phyloP scores from a whole-genome alignment of 1,284 basidiomycete genomes.

The Ceratobasidium sp. region DNA sequence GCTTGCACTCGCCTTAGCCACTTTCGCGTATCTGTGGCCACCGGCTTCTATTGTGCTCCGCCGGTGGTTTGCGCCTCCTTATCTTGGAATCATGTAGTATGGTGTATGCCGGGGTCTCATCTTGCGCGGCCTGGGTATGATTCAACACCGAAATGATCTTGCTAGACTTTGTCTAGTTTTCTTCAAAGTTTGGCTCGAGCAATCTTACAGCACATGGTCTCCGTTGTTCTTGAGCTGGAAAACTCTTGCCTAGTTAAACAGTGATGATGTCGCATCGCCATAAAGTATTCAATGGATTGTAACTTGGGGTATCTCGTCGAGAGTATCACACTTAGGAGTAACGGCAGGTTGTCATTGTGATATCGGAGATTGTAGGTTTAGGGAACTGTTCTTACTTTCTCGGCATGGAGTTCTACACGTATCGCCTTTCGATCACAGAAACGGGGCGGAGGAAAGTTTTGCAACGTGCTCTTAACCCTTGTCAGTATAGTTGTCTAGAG shows the following conservation, averaged over 20 bases:
- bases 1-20: not conserved
- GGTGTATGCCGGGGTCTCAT: not conserved
- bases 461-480: not conserved
- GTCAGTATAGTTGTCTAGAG: not conserved
- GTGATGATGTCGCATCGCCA: not conserved
- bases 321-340: conserved; percentile 18
- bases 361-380: not conserved
- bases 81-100: not conserved
- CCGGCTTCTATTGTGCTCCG: not conserved
- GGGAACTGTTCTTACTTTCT: conserved; percentile 1
- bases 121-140: not conserved
- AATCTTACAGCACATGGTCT: not conserved
- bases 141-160: not conserved
- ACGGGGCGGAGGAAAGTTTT: conserved; percentile 6
- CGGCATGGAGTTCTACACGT: not conserved
- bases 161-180: not conserved
- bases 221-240: not conserved
- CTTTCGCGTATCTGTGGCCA: conserved; percentile 13
- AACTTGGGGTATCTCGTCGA: not conserved
- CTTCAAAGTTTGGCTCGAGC: not conserved
- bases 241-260: not conserved
- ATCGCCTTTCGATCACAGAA: conserved; percentile 3
- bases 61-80: conserved; percentile 3
- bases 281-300: not conserved
- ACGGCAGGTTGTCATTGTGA: conserved; percentile 7